Base-by-base conservation (phyloP, 2,329 filamentous ascomycete species). In the Neoarthrinium moseri region DNA sequence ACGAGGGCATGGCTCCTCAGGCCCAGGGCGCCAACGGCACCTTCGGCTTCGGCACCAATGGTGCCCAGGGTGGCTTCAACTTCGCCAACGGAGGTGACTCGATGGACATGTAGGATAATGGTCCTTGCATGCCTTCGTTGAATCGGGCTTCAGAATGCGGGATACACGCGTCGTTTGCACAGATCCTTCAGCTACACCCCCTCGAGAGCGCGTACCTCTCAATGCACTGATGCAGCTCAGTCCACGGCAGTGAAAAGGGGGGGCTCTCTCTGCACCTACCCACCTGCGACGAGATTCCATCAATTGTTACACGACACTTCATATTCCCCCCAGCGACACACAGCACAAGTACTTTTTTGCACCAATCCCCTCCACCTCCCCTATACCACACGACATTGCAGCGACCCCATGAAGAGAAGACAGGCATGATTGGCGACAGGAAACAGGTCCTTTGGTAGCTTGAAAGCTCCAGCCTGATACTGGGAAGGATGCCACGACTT, bases 51-150 rank as follows among this genome's bases (percentile, higher is more conserved):
- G 85, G 87, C 62, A 74, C 85, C 59, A 83, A 80, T 63, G 73
- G 70, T 43, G 68, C 71, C 27, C 77, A 83, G 60, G 86, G 87
- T 56, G 87, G 88, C 64, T 99, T 97, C 83, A 96, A 89, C 82
- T 99, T 99, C 67, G 89, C 89, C 67, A 90, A 83, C 62, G 77
- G 77, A 46, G 74, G 73, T 51, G 80, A 83, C 61, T 79, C 78
- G 20, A 84, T 84, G 80, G 80, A 84, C 60, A 84, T 84, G 80
- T 84, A 79, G 71, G 50, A 23, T 18, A n/a, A n/a, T n/a, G n/a
- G n/a, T 22, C 4, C 39, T 21, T 22, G 18, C 29, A n/a, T 6
- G 22, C 24, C 8, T 17, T 33, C 18, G 8, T 21, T 22, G n/a
- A n/a, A n/a, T n/a, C n/a, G n/a, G n/a, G n/a, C n/a, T n/a, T n/a